Evolutionary conservation across 495 filamentous ascomycete species (phyloP), one percentile per base, ranked within the genome.

Genomic region (Durotheca rogersii): DNA sequence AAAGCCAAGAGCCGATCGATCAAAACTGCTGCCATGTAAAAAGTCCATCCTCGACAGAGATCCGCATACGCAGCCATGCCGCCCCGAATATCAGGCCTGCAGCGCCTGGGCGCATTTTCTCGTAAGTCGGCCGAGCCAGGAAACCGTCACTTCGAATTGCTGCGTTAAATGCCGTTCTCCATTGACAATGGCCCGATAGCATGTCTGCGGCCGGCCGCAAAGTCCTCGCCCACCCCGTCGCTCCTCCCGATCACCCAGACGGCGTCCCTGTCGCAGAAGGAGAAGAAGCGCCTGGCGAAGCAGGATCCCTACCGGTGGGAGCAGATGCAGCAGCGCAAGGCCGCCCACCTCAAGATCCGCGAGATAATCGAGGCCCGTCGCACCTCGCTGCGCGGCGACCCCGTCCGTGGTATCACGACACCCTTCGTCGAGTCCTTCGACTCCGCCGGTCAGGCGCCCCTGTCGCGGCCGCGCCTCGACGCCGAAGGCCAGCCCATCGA

Each of bases 381-480:
- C 45, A 72, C 80, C 21, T 75, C 68, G 17, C 74, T 73, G 20
- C 58, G 82, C 39, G 90, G 89, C 19, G 81, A 94, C 68, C 88
- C 91, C 0, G 78, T 97, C 57, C 76, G 82, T 43, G 91, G 90
- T 57, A 69, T 82, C 30, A 63, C 77, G 5, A 96, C 94, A 9
- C 78, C 89, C 27, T 98, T 96, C 67, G 70, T 95, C 63, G 77
- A 87, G 70, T 86, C 87, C 33, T 83, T 98, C 65, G 84, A 89
- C 62, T 78, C 78, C 3, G 78, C 65, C 30, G 74, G 74, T 23
- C 74, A 77, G 47, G 56, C 44, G 4, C 37, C 57, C 16, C 32
- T 64, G 7, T 70, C 69, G 9, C 56, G 56, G 23, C 64, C 69
- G 23, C 49, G 55, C 14, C 25, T 68, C 41, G 65, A 76, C 55